These are phyloP conservation scores for Centrapalus pauciflorus DNA, from an alignment of 129 eudicot species.

Conservation along the genomic window DNA sequence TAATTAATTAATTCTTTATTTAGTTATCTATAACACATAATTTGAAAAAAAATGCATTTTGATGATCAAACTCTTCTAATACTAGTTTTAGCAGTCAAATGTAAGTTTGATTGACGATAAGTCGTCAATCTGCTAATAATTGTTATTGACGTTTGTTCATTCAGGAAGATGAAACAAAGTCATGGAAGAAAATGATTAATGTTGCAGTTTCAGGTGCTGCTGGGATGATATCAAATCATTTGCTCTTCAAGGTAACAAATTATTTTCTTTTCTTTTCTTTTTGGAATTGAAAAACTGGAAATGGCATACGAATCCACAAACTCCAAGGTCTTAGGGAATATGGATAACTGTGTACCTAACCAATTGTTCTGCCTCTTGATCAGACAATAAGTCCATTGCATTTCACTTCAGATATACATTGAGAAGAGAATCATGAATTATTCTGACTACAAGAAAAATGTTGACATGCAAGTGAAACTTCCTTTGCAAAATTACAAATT, in stretches of 20 bases:
- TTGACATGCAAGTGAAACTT: neutral
- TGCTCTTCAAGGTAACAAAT: conserved; percentile 79
- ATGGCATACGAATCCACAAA: neutral
- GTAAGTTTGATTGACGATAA: neutral
- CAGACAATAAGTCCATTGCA: neutral
- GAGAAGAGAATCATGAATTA: neutral
- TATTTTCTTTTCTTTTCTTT: neutral
- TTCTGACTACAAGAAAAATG: neutral
- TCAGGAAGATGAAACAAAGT: conserved; percentile 84
- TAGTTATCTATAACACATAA: too few relatives aligned
- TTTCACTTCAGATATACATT: neutral
- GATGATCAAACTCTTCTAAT: neutral
- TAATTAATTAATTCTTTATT: too few relatives aligned
- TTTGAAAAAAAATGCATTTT: too few relatives aligned
- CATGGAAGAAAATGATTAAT: conserved; percentile 88
- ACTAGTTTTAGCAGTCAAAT: neutral
- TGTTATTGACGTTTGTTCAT: neutral
- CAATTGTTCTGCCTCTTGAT: neutral
- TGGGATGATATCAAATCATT: conserved; percentile 95
- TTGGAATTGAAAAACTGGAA: neutral
- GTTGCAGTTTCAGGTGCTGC: conserved; percentile 98
- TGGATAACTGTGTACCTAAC: neutral
- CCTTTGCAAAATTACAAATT: too few relatives aligned
- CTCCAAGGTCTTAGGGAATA: neutral
- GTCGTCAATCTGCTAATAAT: neutral